phyloP scores from a whole-genome alignment of 75 land plant species.

The Sequoia sempervirens region DNA sequence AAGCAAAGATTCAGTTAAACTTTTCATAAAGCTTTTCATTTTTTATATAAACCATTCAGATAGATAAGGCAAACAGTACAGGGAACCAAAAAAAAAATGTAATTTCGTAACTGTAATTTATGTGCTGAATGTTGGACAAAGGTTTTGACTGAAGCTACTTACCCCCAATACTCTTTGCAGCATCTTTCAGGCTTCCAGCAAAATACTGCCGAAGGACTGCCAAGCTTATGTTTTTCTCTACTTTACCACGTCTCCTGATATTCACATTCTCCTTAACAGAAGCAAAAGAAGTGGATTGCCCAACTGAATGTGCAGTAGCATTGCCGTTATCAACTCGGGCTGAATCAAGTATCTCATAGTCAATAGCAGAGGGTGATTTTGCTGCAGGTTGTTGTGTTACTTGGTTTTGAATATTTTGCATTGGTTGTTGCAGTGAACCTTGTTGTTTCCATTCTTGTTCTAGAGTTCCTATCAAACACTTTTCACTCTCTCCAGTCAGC shows the following conservation, averaged over 20 bases:
- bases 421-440: neutral
- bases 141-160: constrained; percentile 6
- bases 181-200: constrained; percentile 83
- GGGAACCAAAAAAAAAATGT: constrained; percentile 2
- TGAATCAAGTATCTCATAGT: neutral
- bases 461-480: neutral
- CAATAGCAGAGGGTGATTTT: constrained; percentile 2
- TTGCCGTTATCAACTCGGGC: neutral
- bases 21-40: neutral
- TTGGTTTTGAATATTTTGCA: neutral
- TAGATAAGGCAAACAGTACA: neutral
- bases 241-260: constrained; percentile 22
- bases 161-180: constrained; percentile 82
- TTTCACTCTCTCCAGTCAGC: neutral
- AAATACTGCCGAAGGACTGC: constrained; percentile 61
- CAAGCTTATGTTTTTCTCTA: constrained; percentile 47
- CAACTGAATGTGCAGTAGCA: neutral
- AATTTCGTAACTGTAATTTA: constrained; percentile 5
- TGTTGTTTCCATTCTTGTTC: constrained; percentile 6
- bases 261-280: constrained; percentile 12
- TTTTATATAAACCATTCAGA: constrained; percentile 2
- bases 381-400: constrained; percentile 1
- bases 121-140: neutral
- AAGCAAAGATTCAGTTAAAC: neutral
- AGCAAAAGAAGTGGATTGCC: constrained; percentile 10